These are phyloP conservation scores for Coelastrella sp. DNA, from an alignment of 139 green algal genomes.

Conservation along the genomic window DNA sequence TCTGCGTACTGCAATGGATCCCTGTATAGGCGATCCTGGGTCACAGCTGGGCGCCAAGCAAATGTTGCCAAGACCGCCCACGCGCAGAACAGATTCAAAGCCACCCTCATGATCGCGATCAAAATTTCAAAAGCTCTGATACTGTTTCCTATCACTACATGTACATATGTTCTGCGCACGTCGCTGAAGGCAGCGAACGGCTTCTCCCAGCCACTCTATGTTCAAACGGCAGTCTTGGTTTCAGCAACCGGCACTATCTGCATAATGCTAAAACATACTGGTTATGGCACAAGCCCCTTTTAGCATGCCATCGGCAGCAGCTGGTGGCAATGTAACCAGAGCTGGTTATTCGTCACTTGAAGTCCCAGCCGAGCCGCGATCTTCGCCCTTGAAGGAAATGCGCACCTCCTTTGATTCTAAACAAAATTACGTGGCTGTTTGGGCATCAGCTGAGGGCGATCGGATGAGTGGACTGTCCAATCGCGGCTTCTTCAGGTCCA, in stretches of 20 bases:
- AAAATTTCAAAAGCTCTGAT: not conserved
- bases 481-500: not conserved
- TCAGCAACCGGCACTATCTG: too few relatives aligned
- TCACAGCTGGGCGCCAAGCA: not conserved
- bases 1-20: constrained; percentile 24
- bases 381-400: too few relatives aligned
- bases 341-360: constrained; percentile 3
- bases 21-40: not conserved
- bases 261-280: too few relatives aligned
- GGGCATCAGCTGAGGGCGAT: too few relatives aligned
- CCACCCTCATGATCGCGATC: not conserved
- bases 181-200: too few relatives aligned
- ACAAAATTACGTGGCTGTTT: too few relatives aligned
- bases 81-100: not conserved
- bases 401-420: too few relatives aligned
- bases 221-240: too few relatives aligned
- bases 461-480: not conserved
- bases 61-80: not conserved
- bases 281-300: too few relatives aligned
- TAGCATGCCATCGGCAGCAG: too few relatives aligned
- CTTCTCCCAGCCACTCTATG: too few relatives aligned
- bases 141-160: not conserved
- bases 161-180: too few relatives aligned
- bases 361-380: not conserved
- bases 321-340: not conserved